Evolutionary conservation across 2,329 filamentous ascomycete genomes (phyloP), one percentile per base, ranked within the genome.

Genomic region (Acarospora socialis): DNA sequence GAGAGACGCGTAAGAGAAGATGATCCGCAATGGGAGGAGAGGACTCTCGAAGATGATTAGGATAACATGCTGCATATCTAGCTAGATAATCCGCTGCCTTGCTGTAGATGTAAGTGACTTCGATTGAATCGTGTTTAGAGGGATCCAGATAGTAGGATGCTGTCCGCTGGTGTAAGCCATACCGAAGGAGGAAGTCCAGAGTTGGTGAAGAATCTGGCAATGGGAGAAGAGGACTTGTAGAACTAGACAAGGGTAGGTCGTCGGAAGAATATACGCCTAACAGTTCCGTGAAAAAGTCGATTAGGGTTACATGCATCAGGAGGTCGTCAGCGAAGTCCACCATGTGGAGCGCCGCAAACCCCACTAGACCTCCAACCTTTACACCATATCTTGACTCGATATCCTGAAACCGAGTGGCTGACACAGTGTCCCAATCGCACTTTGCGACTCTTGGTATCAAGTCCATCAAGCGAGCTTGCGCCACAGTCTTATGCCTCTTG

Each of bases 381-480:
- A 50, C 36, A 4, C 50, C 45, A 37, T 51, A 61, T 21, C 40
- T 38, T 4, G 33, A 26, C 42, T 76, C 73, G 2, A 73, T 51
- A 2, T 70, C 63, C 2, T 59, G 44, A 19, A 65, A 51, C 37
- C 73, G 67, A 4, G 65, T 59, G 7, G 53, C 55, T 4, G 62
- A 57, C 17, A 75, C 56, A 1, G 61, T 53, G 28, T 57, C 55
- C 67, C 70, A 75, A 42, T 71, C 63, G 41, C 75, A 48, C 2
- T 50, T 51, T 4, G 63, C 68, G 5, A 66, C 57, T 34, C 60
- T 61, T 2, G 66, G 60, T 22, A 77, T 49, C 51, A 71, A 68
- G 14, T 69, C 66, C 50, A 76, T 55, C 28, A 77, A 42, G 30
- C 73, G 60, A 13, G 68, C 69, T 47, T 77, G 72, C 2, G 71